Evolutionary conservation across 192 early-diverging fungal species (phyloP).

Genomic region (Linnemannia hyalina): DNA sequence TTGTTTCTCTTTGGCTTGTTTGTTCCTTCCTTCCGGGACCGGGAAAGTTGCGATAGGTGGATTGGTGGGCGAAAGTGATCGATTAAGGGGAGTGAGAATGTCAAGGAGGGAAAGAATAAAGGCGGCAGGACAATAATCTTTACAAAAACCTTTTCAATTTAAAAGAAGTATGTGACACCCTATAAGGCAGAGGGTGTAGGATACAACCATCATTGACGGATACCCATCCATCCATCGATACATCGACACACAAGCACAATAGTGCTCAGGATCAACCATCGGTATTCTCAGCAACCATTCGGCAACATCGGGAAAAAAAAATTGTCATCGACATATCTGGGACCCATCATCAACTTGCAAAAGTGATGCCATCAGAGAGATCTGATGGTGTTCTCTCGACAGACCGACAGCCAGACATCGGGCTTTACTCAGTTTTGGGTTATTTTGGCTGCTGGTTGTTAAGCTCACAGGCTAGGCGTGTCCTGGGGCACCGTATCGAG

Average conservation of each 20-base stretch:
- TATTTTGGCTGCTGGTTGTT: too few species aligned
- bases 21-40: constrained; percentile 2
- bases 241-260: neutral
- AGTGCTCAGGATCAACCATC: neutral
- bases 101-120: neutral
- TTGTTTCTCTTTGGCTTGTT: neutral
- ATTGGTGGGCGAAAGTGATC: constrained; percentile 1
- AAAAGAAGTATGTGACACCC: constrained; percentile 22
- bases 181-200: neutral
- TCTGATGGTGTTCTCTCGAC: neutral
- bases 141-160: constrained; percentile 32
- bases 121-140: constrained; percentile 2
- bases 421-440: too few species aligned
- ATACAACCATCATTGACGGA: neutral
- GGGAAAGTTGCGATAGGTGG: neutral
- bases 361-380: neutral
- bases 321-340: neutral
- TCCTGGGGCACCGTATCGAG: too few species aligned
- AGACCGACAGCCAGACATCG: neutral
- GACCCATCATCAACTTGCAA: neutral
- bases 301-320: neutral
- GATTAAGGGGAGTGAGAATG: too few species aligned
- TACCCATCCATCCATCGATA: constrained; percentile 32
- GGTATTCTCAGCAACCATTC: neutral
- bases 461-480: too few species aligned